Percentiles rank a stretch among this genome's conserved stretches.
Evolutionary conservation across 2,329 filamentous ascomycete species (phyloP).

Genomic region (Penicillium sp.): DNA sequence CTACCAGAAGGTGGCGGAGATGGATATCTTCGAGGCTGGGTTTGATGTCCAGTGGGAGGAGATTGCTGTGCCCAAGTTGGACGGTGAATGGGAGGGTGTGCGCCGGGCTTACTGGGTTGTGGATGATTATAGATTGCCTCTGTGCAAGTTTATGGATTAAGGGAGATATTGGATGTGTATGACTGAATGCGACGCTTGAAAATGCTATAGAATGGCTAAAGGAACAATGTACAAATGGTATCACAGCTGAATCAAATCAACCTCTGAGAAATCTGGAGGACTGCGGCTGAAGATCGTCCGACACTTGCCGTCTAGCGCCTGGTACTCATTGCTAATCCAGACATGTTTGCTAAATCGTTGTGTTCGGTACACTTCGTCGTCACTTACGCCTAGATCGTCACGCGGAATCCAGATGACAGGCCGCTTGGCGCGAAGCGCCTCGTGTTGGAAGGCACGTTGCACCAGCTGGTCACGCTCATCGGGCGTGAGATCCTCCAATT

Average conservation of each 20-base stretch:
- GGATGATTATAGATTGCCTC: constrained; percentile 52
- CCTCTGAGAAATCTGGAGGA: constrained; percentile 84
- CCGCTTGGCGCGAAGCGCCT: constrained; percentile 75
- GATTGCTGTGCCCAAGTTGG: constrained; percentile 69
- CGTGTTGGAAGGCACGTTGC: constrained; percentile 85
- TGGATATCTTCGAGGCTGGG: constrained; percentile 84
- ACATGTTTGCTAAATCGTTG: constrained; percentile 72
- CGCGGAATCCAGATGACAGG: constrained; percentile 93
- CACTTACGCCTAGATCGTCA: constrained; percentile 84
- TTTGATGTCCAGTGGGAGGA: constrained; percentile 86
- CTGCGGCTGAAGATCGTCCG: constrained; percentile 80
- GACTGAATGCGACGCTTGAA: constrained; percentile 23
- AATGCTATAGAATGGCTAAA: constrained; percentile 20
- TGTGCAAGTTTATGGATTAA: constrained; percentile 41
- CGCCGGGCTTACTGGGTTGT: constrained; percentile 87
- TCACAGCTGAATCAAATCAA: constrained; percentile 79
- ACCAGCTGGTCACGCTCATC: constrained; percentile 84
- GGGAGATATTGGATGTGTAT: constrained; percentile 12
- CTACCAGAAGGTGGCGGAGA: constrained; percentile 86
- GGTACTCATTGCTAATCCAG: constrained; percentile 93
- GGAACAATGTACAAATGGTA: constrained; percentile 12
- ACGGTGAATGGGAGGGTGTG: constrained; percentile 83
- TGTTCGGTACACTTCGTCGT: constrained; percentile 83
- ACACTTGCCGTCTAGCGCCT: constrained; percentile 78
- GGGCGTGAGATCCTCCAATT: constrained; percentile 89